Evolutionary conservation across 2,329 filamentous ascomycete species (phyloP), one percentile per base, ranked within the genome.

Genomic region (Claviceps fusiformis): DNA sequence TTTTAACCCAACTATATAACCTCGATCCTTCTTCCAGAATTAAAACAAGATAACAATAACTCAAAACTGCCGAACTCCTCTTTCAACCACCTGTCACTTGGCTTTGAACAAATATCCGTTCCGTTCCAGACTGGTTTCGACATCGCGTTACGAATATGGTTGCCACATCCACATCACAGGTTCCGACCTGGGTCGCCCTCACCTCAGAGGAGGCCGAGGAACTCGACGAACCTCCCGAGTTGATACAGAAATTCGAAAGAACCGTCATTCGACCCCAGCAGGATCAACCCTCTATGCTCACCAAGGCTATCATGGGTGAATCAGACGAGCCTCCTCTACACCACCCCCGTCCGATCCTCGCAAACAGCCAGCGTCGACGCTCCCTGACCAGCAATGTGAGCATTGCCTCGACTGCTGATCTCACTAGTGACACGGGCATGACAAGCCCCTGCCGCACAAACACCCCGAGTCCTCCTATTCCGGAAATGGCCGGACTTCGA

Each of bases 361-460:
- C 63, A n/a, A 64, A 63, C 54, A 67, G 65, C 27, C 67, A 70
- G 39, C 72, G 78, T 56, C 73, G 78, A 61, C 75, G 82, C 57
- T 92, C 87, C 57, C 83, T 86, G 62, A 86, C 84, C 67, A 95
- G 89, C 74, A 92, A 85, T 65, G 74, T 83, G 61, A 95, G 90
- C 71, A 72, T 86, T 57, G 79, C 87, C 49, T 95, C 91, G 1
- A 95, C 89, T 3, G 87, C 87, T 43, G 92, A 96, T 60, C 77
- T 97, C 56, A 96, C 90, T n/a, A 96, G 91, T 70, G 93, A 96
- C 64, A 93, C 88, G 56, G 91, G 89, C 57, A 73, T 95, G 57
- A 95, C 91, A 19, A 96, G 89, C 64, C 90, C 92, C 46, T 86
- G 89, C n/a, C 79, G 89, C 55, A 88, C 89, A 41, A 89, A 82